Percentiles rank a stretch among this genome's conserved stretches.
These are phyloP conservation scores for Aegilops bicornis DNA, from an alignment of 176 grass and related monocot species.

Conservation along the genomic window DNA sequence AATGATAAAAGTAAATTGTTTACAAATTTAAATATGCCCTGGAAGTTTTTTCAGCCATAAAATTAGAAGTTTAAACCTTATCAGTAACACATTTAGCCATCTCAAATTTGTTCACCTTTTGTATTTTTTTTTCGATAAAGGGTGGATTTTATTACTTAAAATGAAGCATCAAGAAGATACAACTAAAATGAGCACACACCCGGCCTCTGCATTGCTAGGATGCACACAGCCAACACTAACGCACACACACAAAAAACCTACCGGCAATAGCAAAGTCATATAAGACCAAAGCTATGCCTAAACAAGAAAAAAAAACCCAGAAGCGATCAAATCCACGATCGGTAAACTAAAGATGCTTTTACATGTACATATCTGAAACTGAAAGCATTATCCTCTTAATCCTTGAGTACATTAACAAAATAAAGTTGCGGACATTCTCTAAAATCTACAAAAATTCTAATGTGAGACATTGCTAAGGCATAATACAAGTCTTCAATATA, in stretches of 20 bases:
- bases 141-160: too few relatives aligned
- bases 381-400: neutral
- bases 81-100: neutral
- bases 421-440: neutral
- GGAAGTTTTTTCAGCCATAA: neutral
- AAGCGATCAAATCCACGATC: too few relatives aligned
- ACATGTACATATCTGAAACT: neutral
- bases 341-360: conserved; percentile 8
- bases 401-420: neutral
- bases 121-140: neutral
- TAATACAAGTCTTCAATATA: neutral
- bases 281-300: too few relatives aligned
- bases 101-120: neutral
- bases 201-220: too few relatives aligned
- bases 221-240: too few relatives aligned
- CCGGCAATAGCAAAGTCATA: too few relatives aligned
- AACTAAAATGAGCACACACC: too few relatives aligned
- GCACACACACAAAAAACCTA: too few relatives aligned
- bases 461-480: too few relatives aligned
- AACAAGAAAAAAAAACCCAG: too few relatives aligned
- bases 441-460: too few relatives aligned
- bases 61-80: neutral
- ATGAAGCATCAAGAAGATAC: too few relatives aligned
- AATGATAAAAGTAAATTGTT: neutral
- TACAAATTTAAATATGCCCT: neutral